Evolutionary conservation across 2,329 filamentous ascomycete species (phyloP).

Genomic region (Xylariomycetidae sp.): DNA sequence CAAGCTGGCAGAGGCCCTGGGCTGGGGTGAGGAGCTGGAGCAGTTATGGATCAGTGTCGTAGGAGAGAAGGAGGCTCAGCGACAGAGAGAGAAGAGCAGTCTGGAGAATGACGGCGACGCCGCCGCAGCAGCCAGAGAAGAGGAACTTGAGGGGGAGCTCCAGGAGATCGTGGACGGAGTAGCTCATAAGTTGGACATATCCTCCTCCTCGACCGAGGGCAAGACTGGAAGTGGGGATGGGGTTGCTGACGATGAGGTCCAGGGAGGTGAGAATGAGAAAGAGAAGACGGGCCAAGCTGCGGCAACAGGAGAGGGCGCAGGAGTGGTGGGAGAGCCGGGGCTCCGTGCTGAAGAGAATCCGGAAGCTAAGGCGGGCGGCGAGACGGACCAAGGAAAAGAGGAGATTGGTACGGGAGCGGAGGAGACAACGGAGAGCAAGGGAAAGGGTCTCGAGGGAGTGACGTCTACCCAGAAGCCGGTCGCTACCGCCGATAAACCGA

Average conservation of each 20-base stretch:
- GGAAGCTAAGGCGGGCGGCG: no score
- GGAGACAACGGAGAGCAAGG: no score
- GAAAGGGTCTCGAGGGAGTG: no score
- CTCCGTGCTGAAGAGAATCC: neutral
- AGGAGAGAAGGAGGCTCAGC: constrained; percentile 53
- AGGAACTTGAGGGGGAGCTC: constrained; percentile 39
- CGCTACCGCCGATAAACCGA: no score
- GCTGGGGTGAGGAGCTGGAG: constrained; percentile 84
- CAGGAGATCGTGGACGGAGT: constrained; percentile 27
- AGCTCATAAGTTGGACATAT: constrained; percentile 23
- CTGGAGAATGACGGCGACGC: constrained; percentile 10
- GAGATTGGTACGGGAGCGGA: no score
- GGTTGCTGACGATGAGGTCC: neutral
- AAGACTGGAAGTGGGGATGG: neutral
- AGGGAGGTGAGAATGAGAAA: neutral
- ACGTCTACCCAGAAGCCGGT: no score
- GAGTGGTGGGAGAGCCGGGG: neutral
- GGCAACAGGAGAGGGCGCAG: neutral
- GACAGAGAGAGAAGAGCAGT: constrained; percentile 34
- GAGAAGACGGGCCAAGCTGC: neutral
- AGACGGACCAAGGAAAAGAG: no score
- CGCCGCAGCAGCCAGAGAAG: constrained; percentile 26
- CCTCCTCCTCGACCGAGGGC: neutral
- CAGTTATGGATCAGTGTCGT: constrained; percentile 65
- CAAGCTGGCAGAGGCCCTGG: constrained; percentile 71